Evolutionary conservation across 345 rosid genomes (phyloP).

Genomic region (Eucalyptus urophylla): DNA sequence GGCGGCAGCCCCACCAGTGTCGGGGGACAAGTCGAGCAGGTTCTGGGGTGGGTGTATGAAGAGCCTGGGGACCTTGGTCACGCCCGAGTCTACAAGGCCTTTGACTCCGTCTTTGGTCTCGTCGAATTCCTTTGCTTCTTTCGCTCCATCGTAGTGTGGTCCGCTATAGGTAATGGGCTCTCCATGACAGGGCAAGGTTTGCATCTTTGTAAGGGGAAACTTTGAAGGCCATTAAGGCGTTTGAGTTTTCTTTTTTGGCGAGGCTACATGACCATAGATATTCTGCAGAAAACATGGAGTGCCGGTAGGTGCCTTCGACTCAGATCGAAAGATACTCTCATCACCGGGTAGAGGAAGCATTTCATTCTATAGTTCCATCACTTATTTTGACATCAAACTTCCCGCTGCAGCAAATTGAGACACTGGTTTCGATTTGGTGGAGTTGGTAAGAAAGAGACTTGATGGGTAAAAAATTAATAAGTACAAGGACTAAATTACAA

Average conservation of each 20-base stretch:
- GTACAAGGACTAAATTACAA: background rate
- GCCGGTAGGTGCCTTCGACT: background rate
- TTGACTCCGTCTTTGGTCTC: background rate
- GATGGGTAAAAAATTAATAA: background rate
- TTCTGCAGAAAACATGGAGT: background rate
- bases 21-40: background rate
- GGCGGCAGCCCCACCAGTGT: background rate
- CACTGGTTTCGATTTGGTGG: background rate
- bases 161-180: background rate
- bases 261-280: background rate
- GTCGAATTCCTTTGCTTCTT: background rate
- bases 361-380: background rate
- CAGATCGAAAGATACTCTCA: too few species aligned
- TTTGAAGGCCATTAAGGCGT: background rate
- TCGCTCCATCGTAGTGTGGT: background rate
- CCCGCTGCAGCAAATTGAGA: background rate
- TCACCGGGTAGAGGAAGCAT: too few species aligned
- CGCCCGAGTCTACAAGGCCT: background rate
- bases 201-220: background rate
- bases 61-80: background rate
- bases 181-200: background rate
- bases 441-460: background rate
- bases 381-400: background rate
- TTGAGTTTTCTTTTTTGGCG: background rate
- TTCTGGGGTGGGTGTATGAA: background rate